phyloP scores from a whole-genome alignment of 2,329 filamentous ascomycete genomes.

The Arthrobotrys musiformis region DNA sequence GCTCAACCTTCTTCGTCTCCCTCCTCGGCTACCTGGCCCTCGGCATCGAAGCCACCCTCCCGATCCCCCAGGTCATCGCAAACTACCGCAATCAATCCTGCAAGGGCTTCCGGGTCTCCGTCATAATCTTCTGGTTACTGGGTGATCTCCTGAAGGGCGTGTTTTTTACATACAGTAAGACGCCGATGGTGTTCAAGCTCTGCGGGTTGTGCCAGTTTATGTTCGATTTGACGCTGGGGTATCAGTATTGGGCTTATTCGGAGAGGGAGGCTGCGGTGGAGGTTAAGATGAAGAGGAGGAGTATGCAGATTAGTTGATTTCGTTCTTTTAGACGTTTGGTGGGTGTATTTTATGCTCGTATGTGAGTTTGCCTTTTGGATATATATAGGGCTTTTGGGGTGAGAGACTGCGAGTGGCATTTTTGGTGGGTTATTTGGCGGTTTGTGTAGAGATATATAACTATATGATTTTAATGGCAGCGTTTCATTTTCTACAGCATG shows the following conservation, averaged over 20 bases:
- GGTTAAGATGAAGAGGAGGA: constrained; percentile 47
- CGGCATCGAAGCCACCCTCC: constrained; percentile 81
- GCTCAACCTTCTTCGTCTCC: constrained; percentile 72
- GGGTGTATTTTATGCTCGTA: background rate
- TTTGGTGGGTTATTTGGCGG: background rate
- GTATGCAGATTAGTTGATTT: background rate
- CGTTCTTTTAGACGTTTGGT: background rate
- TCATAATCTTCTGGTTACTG: constrained; percentile 80
- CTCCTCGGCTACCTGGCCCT: constrained; percentile 80
- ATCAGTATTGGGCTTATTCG: constrained; percentile 79
- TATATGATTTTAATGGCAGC: background rate
- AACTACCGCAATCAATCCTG: constrained; percentile 77
- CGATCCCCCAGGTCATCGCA: constrained; percentile 79
- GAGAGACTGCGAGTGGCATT: too few species aligned
- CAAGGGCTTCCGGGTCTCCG: constrained; percentile 79
- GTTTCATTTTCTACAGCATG: background rate
- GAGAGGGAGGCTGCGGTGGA: constrained; percentile 60
- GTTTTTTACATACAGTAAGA: constrained; percentile 78
- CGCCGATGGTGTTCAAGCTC: constrained; percentile 82
- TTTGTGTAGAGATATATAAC: background rate
- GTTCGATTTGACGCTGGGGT: constrained; percentile 78
- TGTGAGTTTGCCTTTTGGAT: too few species aligned
- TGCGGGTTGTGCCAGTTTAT: constrained; percentile 83
- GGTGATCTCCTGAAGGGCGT: constrained; percentile 90
- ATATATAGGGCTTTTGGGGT: background rate